Conservation (phyloP, 257 asterid species). For the Scutellaria barbata region DNA sequence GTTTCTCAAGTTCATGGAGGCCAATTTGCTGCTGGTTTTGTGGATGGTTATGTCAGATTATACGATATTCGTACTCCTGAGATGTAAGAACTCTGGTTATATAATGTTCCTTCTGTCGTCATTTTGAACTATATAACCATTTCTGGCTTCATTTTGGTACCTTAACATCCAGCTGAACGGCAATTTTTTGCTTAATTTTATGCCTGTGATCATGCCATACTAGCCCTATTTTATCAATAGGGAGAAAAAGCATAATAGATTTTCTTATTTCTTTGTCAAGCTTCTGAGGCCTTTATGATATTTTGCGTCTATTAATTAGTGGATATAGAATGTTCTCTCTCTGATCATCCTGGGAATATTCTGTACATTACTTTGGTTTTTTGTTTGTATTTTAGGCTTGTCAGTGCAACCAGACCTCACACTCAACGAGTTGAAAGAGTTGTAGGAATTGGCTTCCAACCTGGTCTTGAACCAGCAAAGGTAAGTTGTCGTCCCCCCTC, state of each 20-base stretch:
- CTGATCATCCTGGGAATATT: slow-evolving; percentile 23
- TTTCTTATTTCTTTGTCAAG: neutral
- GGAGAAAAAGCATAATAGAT: neutral
- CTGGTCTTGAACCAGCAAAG: slow-evolving; percentile 93
- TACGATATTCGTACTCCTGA: slow-evolving; percentile 84
- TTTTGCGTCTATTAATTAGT: neutral
- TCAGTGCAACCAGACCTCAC: slow-evolving; percentile 69
- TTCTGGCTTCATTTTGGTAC: slow-evolving; percentile 5
- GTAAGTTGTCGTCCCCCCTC: slow-evolving; percentile 39
- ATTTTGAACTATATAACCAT: slow-evolving; percentile 9
- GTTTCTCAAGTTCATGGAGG: slow-evolving; percentile 93
- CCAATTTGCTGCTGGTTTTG: slow-evolving; percentile 91
- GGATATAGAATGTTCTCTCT: neutral
- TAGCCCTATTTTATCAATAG: slow-evolving; percentile 9
- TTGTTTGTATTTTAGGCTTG: slow-evolving; percentile 55
- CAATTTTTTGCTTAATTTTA: neutral
- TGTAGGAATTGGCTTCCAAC: slow-evolving; percentile 90
- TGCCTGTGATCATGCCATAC: neutral
- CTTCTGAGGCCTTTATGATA: neutral
- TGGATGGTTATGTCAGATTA: slow-evolving; percentile 79
- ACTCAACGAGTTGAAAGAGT: slow-evolving; percentile 74
- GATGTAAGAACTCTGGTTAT: slow-evolving; percentile 56
- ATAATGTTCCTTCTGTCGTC: neutral
- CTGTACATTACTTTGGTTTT: slow-evolving; percentile 8
- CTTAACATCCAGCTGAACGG: slow-evolving; percentile 6